phyloP scores from a whole-genome alignment of 2,329 filamentous ascomycete species.

The Periglandula ipomoeae region DNA sequence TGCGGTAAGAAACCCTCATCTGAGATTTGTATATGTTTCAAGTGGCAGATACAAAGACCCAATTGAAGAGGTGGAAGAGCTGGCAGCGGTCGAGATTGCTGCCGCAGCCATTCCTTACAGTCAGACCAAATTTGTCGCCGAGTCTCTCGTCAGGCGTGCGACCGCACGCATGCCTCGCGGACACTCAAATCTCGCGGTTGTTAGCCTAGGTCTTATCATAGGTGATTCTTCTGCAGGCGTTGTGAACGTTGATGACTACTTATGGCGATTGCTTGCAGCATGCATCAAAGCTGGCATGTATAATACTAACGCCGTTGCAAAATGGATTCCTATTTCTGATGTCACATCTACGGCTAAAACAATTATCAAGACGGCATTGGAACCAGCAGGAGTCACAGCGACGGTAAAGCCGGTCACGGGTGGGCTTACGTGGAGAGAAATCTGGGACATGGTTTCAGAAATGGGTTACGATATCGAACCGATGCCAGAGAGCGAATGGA shows the following conservation, averaged over 20 bases:
- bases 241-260: conserved; percentile 14
- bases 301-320: conserved; percentile 5
- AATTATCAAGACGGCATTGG: conserved; percentile 6
- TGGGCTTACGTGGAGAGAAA: conserved; percentile 6
- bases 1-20: neutral
- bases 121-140: conserved; percentile 17
- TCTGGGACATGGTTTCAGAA: conserved; percentile 4
- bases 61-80: neutral
- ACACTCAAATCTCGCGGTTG: neutral
- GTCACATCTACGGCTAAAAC: conserved; percentile 7
- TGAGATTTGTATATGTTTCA: conserved; percentile 6
- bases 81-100: neutral
- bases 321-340: conserved; percentile 8
- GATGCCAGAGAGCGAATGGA: neutral
- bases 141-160: conserved; percentile 12
- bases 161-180: conserved; percentile 7
- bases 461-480: conserved; percentile 4
- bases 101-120: conserved; percentile 9
- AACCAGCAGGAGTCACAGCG: neutral
- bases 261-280: conserved; percentile 12
- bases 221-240: conserved; percentile 13
- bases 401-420: neutral
- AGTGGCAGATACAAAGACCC: neutral
- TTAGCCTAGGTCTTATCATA: conserved; percentile 11
- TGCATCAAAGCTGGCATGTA: conserved; percentile 11